Evolutionary conservation across 2,329 filamentous ascomycete species (phyloP).

Genomic region (Byssochlamys sp.): DNA sequence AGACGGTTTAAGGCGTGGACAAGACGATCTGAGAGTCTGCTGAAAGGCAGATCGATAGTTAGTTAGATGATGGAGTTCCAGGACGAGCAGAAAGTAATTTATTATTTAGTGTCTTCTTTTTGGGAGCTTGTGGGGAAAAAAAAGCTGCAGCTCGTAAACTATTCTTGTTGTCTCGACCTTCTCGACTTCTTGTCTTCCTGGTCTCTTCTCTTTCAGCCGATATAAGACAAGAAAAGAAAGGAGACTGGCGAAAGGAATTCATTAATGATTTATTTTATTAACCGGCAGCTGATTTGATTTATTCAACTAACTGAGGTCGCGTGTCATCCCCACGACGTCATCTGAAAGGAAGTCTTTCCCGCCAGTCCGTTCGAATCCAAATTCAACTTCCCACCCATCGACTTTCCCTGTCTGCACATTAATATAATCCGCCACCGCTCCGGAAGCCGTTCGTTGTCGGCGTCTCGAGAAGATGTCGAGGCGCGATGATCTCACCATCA

Average conservation of each 20-base stretch:
- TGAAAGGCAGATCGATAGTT: too few relatives aligned
- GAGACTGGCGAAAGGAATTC: background rate
- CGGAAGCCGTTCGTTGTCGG: background rate
- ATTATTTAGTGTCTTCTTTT: background rate
- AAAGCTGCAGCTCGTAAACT: background rate
- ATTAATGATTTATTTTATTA: too few relatives aligned
- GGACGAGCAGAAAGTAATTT: background rate
- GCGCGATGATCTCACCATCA: background rate
- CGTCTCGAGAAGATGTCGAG: background rate
- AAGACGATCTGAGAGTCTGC: background rate
- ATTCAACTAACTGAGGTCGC: background rate
- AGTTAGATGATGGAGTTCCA: background rate
- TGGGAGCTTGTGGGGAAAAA: background rate
- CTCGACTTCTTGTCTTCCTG: background rate
- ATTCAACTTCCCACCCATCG: background rate
- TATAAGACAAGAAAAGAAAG: background rate
- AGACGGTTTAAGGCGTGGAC: slow-evolving; percentile 11
- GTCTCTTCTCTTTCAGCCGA: background rate
- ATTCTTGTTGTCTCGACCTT: background rate
- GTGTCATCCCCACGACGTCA: background rate
- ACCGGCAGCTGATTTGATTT: background rate
- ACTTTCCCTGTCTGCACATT: background rate
- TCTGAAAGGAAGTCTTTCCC: background rate
- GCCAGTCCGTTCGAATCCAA: background rate
- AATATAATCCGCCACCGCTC: background rate